A percentile compares a stretch with the other conserved stretches of the same genome.
Conservation (phyloP, 2,329 filamentous ascomycete genomes). For the Cladosporium phlei region DNA sequence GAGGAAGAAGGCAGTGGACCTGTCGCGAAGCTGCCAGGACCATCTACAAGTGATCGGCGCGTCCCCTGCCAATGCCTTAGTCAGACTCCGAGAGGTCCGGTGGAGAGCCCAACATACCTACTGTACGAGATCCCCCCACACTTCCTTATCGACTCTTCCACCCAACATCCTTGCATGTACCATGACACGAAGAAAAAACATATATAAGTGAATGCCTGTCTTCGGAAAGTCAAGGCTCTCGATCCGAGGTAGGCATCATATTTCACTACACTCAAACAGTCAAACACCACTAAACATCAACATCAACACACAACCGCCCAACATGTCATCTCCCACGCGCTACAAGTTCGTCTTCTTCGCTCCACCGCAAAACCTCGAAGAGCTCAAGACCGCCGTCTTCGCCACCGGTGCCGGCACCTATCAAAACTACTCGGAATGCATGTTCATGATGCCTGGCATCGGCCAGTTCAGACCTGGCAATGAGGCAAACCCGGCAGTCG, state of each 20-base stretch:
- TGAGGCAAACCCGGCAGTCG: slow-evolving; percentile 60
- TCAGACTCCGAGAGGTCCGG: no score
- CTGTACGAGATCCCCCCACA: no score
- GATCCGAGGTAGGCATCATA: no score
- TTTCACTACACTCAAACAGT: no score
- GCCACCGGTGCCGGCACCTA: slow-evolving; percentile 41
- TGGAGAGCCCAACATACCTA: no score
- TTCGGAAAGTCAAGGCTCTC: no score
- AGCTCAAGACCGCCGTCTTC: slow-evolving; percentile 43
- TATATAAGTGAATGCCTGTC: no score
- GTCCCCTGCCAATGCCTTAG: no score
- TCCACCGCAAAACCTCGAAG: slow-evolving; percentile 34
- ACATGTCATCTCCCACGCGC: slow-evolving; percentile 14
- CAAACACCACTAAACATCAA: background rate
- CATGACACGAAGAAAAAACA: no score
- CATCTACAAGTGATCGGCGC: background rate
- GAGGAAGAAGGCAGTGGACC: background rate
- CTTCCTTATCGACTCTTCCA: no score
- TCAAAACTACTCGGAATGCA: slow-evolving; percentile 43
- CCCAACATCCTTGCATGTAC: no score
- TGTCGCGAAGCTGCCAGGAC: background rate
- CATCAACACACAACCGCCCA: background rate
- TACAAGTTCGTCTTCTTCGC: slow-evolving; percentile 46
- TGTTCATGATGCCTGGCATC: slow-evolving; percentile 45
- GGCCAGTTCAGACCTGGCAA: slow-evolving; percentile 63